A percentile compares a stretch with the other conserved stretches of the same genome.
phyloP scores from a whole-genome alignment of 192 early-diverging fungal species.

The Obelidium mucronatum region DNA sequence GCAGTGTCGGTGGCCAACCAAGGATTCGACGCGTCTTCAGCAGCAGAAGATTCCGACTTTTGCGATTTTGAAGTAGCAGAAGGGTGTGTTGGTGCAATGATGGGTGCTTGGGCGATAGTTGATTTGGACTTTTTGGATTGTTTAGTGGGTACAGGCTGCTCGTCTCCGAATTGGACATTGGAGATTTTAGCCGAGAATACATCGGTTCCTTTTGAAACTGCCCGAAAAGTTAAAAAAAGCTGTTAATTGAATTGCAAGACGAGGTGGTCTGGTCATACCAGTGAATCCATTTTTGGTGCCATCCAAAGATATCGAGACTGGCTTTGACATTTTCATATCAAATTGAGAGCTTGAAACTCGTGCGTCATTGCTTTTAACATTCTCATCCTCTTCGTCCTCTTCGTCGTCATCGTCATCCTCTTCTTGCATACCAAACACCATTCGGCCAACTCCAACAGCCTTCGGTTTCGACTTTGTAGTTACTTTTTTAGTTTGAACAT shows the following conservation, averaged over 20 bases:
- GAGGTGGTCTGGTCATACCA: too few relatives aligned
- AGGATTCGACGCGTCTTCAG: conserved; percentile 68
- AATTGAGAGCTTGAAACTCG: conserved; percentile 15
- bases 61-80: background rate
- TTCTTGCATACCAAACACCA: conserved; percentile 62
- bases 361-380: background rate
- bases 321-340: conserved; percentile 15
- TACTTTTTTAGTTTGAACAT: conserved; percentile 34
- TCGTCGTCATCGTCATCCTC: conserved; percentile 26
- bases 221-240: too few relatives aligned
- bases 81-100: background rate
- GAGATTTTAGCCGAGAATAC: background rate
- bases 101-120: background rate
- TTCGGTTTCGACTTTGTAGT: conserved; percentile 30
- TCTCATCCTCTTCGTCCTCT: conserved; percentile 3
- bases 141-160: background rate
- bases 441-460: conserved; percentile 64
- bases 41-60: background rate
- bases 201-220: background rate
- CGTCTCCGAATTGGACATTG: conserved; percentile 7
- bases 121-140: background rate
- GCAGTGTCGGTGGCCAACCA: conserved; percentile 69
- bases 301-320: background rate
- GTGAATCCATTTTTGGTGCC: background rate
- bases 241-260: too few relatives aligned